Evolutionary conservation across 306 rosid species (phyloP).

Genomic region (Cicer yamashitae): DNA sequence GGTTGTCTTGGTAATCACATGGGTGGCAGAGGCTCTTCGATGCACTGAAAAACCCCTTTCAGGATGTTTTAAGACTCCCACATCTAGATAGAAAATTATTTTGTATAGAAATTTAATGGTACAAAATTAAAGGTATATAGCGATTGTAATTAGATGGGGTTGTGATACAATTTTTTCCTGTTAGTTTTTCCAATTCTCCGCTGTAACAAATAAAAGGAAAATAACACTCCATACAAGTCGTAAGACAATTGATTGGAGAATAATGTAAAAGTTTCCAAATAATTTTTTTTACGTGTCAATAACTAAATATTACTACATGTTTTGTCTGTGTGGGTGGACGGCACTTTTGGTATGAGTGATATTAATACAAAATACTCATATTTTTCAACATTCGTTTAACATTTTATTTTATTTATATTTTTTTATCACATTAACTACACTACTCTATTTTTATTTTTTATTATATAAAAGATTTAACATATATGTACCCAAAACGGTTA

Average conservation of each 20-base stretch:
- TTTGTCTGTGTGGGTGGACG: neutral
- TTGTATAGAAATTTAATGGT: slow-evolving; percentile 10
- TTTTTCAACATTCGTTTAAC: no score
- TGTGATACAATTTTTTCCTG: neutral
- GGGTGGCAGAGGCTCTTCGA: slow-evolving; percentile 53
- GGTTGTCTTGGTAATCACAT: slow-evolving; percentile 55
- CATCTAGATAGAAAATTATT: slow-evolving; percentile 23
- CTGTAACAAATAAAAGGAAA: slow-evolving; percentile 4
- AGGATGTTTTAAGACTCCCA: slow-evolving; percentile 36
- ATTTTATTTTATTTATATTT: no score
- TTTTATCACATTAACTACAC: no score
- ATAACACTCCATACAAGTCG: slow-evolving; percentile 46
- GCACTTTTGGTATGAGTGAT: no score
- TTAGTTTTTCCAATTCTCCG: slow-evolving; percentile 3
- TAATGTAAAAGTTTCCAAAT: slow-evolving; percentile 38
- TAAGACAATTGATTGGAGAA: slow-evolving; percentile 53
- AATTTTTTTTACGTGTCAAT: slow-evolving; percentile 34
- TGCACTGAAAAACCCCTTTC: slow-evolving; percentile 49
- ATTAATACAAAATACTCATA: no score
- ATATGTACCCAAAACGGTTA: no score
- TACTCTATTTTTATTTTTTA: no score
- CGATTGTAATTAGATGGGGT: neutral
- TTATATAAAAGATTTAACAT: no score
- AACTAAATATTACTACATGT: neutral
- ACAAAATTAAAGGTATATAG: neutral